Evolutionary conservation across 768 basidiomycete species (phyloP).

Genomic region (Boletus speciosus): DNA sequence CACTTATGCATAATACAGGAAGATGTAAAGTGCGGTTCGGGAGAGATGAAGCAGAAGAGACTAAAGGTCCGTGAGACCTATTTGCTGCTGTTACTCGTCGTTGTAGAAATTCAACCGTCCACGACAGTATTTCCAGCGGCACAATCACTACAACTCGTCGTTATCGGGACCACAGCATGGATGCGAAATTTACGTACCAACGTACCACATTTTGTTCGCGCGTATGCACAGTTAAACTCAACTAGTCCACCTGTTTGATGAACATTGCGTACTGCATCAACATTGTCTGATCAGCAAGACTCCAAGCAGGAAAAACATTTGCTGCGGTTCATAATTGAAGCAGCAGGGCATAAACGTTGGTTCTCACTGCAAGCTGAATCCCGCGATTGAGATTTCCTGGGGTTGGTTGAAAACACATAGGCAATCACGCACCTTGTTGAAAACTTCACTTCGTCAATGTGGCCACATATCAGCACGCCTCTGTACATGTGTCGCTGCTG

Average conservation of each 20-base stretch:
- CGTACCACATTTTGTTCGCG: slow-evolving; percentile 36
- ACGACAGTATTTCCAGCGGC: slow-evolving; percentile 30
- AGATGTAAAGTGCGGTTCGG: not conserved
- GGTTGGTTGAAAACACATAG: too few relatives aligned
- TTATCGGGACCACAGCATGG: accelerated
- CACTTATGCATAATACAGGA: not conserved
- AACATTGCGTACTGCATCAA: not conserved
- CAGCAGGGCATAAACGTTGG: too few relatives aligned
- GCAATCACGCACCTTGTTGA: too few relatives aligned
- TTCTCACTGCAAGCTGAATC: too few relatives aligned
- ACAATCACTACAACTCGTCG: slow-evolving; percentile 22
- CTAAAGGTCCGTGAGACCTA: not conserved
- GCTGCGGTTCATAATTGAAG: too few relatives aligned
- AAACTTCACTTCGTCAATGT: too few relatives aligned
- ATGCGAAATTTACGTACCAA: slow-evolving; percentile 20
- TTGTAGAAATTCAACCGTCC: slow-evolving; percentile 26
- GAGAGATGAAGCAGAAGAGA: too few relatives aligned
- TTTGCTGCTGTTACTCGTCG: not conserved
- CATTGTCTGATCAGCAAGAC: too few relatives aligned
- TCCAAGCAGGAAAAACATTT: too few relatives aligned
- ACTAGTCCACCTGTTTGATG: slow-evolving; percentile 9
- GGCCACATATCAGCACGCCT: too few relatives aligned
- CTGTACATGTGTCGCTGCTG: too few relatives aligned
- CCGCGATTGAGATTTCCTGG: too few relatives aligned
- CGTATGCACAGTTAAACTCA: slow-evolving; percentile 2